A percentile compares a stretch with the other conserved stretches of the same genome.
These are phyloP conservation scores for Solanum hybrid DNA, from an alignment of 305 asterid species.

Conservation along the genomic window DNA sequence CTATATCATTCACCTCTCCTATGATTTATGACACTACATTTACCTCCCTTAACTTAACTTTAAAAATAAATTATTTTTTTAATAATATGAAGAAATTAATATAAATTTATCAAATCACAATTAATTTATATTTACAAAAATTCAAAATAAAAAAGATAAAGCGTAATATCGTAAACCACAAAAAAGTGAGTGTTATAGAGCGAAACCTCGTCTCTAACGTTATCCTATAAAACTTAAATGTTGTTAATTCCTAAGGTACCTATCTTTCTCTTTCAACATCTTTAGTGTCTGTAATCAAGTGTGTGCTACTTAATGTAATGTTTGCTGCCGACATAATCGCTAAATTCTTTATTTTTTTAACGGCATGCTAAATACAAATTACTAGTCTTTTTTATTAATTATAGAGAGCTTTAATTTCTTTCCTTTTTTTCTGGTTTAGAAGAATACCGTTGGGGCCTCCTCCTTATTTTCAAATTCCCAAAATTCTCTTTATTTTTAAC, in stretches of 20 bases:
- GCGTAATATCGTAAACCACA: accelerated
- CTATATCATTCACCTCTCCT: background rate
- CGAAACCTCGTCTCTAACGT: background rate
- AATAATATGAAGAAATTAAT: no score
- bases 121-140: no score
- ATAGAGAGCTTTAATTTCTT: background rate
- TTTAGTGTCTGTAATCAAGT: background rate
- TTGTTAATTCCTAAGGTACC: background rate
- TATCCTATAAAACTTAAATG: background rate
- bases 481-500: background rate
- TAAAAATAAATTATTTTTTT: no score
- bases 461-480: background rate
- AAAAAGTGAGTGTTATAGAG: no score
- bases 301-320: background rate
- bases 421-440: background rate
- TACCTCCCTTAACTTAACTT: background rate
- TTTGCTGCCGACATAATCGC: background rate
- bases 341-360: background rate
- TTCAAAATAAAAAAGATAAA: no score
- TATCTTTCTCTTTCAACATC: no score
- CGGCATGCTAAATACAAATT: background rate
- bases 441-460: background rate
- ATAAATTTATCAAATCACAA: no score
- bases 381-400: background rate
- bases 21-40: background rate